phyloP scores from a whole-genome alignment of 2,329 filamentous ascomycete species.

The Ophiostoma australiae region DNA sequence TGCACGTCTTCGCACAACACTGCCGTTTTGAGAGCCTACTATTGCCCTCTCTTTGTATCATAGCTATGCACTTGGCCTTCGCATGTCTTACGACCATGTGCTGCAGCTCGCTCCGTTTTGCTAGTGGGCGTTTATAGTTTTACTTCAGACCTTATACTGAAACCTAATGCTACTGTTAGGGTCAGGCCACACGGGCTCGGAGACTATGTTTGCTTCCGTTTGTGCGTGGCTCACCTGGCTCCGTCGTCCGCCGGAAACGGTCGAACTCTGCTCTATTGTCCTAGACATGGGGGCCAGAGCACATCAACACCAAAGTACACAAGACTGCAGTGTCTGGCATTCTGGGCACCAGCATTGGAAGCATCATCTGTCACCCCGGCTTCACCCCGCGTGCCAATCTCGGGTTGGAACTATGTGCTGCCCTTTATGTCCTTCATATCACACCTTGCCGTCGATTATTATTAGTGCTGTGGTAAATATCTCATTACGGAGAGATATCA shows the following conservation, averaged over 20 bases:
- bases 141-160: background rate
- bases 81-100: background rate
- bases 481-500: constrained; percentile 10
- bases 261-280: background rate
- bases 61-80: no score
- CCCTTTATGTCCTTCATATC: background rate
- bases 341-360: background rate
- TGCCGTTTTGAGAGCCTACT: background rate
- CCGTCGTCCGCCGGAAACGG: background rate
- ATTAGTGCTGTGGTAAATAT: background rate
- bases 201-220: background rate
- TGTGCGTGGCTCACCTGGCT: background rate
- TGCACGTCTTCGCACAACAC: background rate
- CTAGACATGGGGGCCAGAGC: background rate
- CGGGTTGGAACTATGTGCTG: background rate
- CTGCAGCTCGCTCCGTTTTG: background rate
- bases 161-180: no score
- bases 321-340: no score
- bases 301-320: background rate
- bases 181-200: background rate
- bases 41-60: background rate
- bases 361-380: background rate
- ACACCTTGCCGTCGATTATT: background rate
- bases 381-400: constrained; percentile 3
- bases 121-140: background rate